Conservation (phyloP, 116 monocot species). For the Iris pallida region DNA sequence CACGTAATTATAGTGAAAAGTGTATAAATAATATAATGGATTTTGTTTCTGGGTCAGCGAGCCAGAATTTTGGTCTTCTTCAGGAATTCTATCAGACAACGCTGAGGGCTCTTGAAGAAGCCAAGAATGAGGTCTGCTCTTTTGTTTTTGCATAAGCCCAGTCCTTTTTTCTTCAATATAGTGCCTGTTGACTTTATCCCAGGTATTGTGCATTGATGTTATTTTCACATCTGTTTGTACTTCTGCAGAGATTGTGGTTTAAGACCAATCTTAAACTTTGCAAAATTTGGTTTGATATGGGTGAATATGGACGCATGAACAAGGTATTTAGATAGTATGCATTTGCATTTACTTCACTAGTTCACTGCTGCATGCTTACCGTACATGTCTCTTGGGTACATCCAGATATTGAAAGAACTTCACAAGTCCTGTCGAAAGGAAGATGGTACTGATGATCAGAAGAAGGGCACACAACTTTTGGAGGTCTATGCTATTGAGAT, state of each 20-base stretch:
- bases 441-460: constrained; percentile 93
- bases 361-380: background rate
- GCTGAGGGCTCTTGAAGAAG: constrained; percentile 81
- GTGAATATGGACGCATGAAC: constrained; percentile 93
- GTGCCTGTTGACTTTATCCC: too few relatives aligned
- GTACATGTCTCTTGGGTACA: constrained; percentile 12
- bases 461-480: constrained; percentile 91
- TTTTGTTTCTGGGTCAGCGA: constrained; percentile 84
- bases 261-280: constrained; percentile 95
- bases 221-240: background rate
- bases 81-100: constrained; percentile 93
- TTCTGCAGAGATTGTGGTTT: constrained; percentile 82
- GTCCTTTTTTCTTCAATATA: background rate
- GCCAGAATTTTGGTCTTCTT: constrained; percentile 79
- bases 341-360: background rate
- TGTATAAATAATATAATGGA: constrained; percentile 98
- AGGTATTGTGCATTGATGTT: background rate
- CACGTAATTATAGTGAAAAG: constrained; percentile 93
- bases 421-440: constrained; percentile 87
- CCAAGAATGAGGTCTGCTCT: constrained; percentile 72
- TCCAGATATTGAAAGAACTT: constrained; percentile 87
- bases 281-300: constrained; percentile 97
- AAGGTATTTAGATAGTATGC: constrained; percentile 38
- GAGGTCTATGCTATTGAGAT: constrained; percentile 98
- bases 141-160: background rate